Evolutionary conservation across 495 filamentous ascomycete genomes (phyloP), one percentile per base, ranked within the genome.

Genomic region (Xylaria grammica): DNA sequence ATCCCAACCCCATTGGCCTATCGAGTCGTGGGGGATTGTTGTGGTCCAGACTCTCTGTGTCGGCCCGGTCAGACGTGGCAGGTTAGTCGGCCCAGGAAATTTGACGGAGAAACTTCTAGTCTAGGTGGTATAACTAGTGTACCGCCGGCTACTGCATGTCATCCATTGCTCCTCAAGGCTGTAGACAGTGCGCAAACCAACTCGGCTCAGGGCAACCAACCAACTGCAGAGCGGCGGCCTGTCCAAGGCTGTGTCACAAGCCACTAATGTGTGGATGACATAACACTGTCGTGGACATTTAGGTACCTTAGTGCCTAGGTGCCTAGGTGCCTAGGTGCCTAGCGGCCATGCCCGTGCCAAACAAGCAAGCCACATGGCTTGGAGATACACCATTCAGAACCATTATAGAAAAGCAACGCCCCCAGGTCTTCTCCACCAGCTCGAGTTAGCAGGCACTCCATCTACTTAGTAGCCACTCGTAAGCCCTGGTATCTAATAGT

Each of bases 1-100:
- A 9, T 9, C 38, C 27, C 19, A 19, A 42, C 34, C 15, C 54
- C 34, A 62, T 62, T 62, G 60, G 60, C 26, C 38, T 1, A 29
- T 38, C 0, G 26, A 7, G 36, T 45, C 49, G 36, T 51, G 46
- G 49, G 60, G 50, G 49, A 24, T 0, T 49, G 20, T 2, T 26
- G 40, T 1, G 42, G 56, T 59, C 56, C 27, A 46, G 56, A 59
- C 54, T 57, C 54, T 57, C 32, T 4, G 11, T 2, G 24, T 57
- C 54, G 54, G 38, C 38, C 38, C 22, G 38, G 36, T 42, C 54
- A 20, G 26, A 38, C 26, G 15, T 6, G 6, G 22, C n/a, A 48
- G 19, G 22, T 57, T 38, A 22, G 27, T 38, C 56, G 29, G n/a
- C 42, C 22, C 42, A 11, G n/a, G 15, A 11, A 56, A 42, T 56